phyloP scores from a whole-genome alignment of 371 early-diverging fungal species.

The Apophysomyces elegans region DNA sequence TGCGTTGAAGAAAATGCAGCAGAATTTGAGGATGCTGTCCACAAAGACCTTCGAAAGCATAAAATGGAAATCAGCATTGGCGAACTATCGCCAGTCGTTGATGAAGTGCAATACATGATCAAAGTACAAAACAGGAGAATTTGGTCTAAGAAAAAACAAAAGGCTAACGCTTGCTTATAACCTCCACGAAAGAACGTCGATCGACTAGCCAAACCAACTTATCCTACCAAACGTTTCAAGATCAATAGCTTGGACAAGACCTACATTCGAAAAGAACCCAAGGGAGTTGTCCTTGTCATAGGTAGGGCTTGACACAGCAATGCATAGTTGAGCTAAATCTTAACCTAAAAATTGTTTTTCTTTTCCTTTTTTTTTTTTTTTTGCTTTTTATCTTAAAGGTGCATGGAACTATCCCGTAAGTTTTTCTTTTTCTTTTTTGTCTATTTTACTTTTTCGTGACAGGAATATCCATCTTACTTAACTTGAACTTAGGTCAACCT shows the following conservation, averaged over 20 bases:
- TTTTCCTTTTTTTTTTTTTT: neutral
- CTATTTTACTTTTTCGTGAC: too few relatives aligned
- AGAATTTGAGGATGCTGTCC: constrained; percentile 65
- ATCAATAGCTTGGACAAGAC: constrained; percentile 49
- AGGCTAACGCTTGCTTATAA: neutral
- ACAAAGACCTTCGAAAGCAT: constrained; percentile 72
- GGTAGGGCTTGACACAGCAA: constrained; percentile 36
- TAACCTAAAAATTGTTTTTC: neutral
- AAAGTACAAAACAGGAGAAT: constrained; percentile 21
- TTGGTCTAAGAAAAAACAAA: neutral
- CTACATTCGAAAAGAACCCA: constrained; percentile 66
- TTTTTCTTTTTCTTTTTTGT: neutral
- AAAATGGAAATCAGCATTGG: constrained; percentile 52
- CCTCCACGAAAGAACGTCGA: constrained; percentile 29
- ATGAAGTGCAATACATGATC: constrained; percentile 70
- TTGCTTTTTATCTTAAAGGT: constrained; percentile 24
- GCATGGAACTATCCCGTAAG: constrained; percentile 92
- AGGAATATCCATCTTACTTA: neutral
- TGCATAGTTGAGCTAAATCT: neutral
- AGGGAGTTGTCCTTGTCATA: constrained; percentile 78
- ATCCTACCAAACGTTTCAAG: constrained; percentile 33
- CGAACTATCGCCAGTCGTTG: constrained; percentile 66
- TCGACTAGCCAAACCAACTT: constrained; percentile 32
- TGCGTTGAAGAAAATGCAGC: constrained; percentile 72
- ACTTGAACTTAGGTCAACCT: constrained; percentile 52